Conservation (phyloP, 2,329 filamentous ascomycete genomes). For the Venturiaceae sp. region DNA sequence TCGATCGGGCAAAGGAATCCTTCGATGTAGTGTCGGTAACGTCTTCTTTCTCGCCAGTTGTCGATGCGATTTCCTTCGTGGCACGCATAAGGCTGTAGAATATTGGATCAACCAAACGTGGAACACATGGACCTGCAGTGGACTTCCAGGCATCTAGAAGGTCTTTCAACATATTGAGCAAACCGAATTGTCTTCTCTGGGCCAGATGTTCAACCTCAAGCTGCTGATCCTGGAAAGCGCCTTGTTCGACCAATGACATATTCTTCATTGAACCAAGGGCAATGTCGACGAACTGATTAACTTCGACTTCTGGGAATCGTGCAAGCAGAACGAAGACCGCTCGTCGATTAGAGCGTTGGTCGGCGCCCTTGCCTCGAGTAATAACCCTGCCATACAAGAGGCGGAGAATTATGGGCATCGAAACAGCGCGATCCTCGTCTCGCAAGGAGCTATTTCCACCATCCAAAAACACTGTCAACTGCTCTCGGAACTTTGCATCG, state of each 20-base stretch:
- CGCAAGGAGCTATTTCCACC: constrained; percentile 56
- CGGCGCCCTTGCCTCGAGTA: constrained; percentile 63
- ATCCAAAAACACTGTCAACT: constrained; percentile 81
- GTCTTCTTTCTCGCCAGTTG: background rate
- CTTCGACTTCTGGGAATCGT: constrained; percentile 62
- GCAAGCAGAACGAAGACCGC: constrained; percentile 68
- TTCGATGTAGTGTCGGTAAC: constrained; percentile 23
- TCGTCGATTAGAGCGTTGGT: constrained; percentile 69
- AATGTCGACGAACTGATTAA: constrained; percentile 75
- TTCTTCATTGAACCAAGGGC: constrained; percentile 61
- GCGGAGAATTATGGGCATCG: constrained; percentile 81
- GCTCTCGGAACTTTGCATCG: constrained; percentile 84
- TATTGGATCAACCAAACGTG: constrained; percentile 62
- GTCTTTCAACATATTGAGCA: constrained; percentile 83
- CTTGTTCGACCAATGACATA: constrained; percentile 47
- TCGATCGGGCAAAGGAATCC: constrained; percentile 52
- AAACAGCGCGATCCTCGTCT: constrained; percentile 56
- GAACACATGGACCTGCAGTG: constrained; percentile 58
- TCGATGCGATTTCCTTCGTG: background rate
- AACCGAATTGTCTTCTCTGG: constrained; percentile 74
- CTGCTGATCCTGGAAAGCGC: constrained; percentile 38
- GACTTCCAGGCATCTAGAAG: constrained; percentile 77
- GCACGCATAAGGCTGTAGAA: constrained; percentile 72
- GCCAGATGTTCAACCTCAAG: constrained; percentile 53
- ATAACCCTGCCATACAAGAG: constrained; percentile 86